A percentile compares a stretch with the other conserved stretches of the same genome.
Conservation (phyloP, 1,139 yeast species). For the Taphrina populina region DNA sequence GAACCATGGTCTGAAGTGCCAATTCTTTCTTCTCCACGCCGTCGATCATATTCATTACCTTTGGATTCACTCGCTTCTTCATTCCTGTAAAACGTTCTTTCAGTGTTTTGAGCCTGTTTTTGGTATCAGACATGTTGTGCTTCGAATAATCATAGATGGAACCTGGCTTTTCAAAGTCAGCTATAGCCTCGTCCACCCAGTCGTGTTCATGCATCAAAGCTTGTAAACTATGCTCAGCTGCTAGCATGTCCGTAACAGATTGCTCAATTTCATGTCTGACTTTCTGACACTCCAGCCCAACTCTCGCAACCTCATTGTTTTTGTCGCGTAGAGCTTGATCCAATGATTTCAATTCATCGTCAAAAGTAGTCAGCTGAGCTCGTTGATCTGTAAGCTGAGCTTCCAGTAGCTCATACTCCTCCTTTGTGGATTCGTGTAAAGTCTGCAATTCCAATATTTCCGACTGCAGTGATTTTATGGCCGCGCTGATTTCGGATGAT, state of each 20-base stretch:
- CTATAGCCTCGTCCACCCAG: slow-evolving; percentile 70
- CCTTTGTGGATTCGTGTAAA: slow-evolving; percentile 33
- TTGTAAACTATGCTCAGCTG: slow-evolving; percentile 52
- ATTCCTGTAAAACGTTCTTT: slow-evolving; percentile 67
- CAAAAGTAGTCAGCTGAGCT: slow-evolving; percentile 63
- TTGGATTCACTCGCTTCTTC: slow-evolving; percentile 80
- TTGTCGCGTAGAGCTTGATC: slow-evolving; percentile 56
- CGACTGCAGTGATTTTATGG: slow-evolving; percentile 34
- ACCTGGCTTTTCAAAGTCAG: slow-evolving; percentile 49
- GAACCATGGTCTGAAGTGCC: slow-evolving; percentile 74
- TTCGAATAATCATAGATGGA: slow-evolving; percentile 50
- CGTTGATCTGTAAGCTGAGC: slow-evolving; percentile 61
- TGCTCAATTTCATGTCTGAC: slow-evolving; percentile 66
- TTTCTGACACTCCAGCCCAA: slow-evolving; percentile 59
- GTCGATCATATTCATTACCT: slow-evolving; percentile 92
- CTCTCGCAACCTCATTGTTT: slow-evolving; percentile 53
- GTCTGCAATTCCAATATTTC: slow-evolving; percentile 35
- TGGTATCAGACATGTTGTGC: slow-evolving; percentile 62
- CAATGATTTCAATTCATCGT: slow-evolving; percentile 74
- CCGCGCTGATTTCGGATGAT: slow-evolving; percentile 36
- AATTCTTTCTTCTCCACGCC: slow-evolving; percentile 86
- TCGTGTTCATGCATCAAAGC: slow-evolving; percentile 58
- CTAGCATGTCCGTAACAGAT: slow-evolving; percentile 50
- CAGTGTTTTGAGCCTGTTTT: slow-evolving; percentile 58
- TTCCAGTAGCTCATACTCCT: slow-evolving; percentile 25